These are phyloP conservation scores for Candida sanyaensis DNA, from an alignment of 1,139 yeast species.

Conservation along the genomic window DNA sequence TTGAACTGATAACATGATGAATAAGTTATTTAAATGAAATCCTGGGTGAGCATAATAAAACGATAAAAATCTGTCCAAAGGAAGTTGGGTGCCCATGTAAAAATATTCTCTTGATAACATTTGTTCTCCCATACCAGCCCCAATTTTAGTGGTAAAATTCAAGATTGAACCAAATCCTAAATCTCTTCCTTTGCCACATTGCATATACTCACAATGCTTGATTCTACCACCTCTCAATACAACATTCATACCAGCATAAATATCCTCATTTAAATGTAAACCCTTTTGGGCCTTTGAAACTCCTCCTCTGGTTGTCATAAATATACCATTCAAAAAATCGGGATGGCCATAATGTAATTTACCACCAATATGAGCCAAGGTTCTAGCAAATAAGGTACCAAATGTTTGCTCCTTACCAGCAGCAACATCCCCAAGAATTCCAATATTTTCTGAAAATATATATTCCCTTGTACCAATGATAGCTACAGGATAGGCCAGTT, in stretches of 20 bases:
- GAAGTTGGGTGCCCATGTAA: constrained; percentile 49
- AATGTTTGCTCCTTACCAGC: constrained; percentile 62
- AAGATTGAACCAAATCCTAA: constrained; percentile 55
- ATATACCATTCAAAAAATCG: constrained; percentile 50
- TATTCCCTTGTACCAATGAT: constrained; percentile 58
- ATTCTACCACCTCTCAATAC: constrained; percentile 53
- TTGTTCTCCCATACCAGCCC: constrained; percentile 64
- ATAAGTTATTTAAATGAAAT: constrained; percentile 54
- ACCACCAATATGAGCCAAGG: constrained; percentile 57
- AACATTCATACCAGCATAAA: constrained; percentile 59
- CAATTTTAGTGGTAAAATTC: constrained; percentile 56
- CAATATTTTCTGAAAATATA: constrained; percentile 55
- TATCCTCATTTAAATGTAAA: constrained; percentile 55
- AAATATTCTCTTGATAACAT: constrained; percentile 55
- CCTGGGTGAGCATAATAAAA: constrained; percentile 61
- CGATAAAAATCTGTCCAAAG: constrained; percentile 52
- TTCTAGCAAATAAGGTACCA: constrained; percentile 57
- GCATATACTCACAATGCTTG: constrained; percentile 58
- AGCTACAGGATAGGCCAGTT: constrained; percentile 46
- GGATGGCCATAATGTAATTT: constrained; percentile 61
- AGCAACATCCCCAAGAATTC: constrained; percentile 56
- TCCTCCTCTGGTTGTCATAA: constrained; percentile 59
- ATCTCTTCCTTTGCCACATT: constrained; percentile 61
- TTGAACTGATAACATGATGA: constrained; percentile 50
- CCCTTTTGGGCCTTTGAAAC: constrained; percentile 59